These are phyloP conservation scores for Selenicereus undatus DNA, from an alignment of 148 eudicot genomes.

Conservation along the genomic window DNA sequence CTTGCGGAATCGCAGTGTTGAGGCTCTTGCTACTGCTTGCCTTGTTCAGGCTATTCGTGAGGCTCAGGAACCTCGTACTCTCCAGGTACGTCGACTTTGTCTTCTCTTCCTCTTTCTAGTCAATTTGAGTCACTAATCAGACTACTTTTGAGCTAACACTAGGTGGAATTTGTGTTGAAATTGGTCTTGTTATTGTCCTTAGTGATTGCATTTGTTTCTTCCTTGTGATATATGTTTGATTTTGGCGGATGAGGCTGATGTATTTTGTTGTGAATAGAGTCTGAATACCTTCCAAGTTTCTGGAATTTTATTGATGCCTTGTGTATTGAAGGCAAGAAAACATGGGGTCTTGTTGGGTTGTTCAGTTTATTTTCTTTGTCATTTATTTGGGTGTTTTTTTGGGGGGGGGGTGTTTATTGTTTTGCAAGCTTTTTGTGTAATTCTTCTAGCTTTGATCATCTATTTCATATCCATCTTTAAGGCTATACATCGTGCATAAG, in stretches of 20 bases:
- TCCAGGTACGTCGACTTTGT: slow-evolving; percentile 47
- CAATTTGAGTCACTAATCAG: neutral
- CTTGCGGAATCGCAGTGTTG: slow-evolving; percentile 93
- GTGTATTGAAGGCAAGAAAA: neutral
- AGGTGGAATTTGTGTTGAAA: neutral
- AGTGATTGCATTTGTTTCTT: neutral
- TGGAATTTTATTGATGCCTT: neutral
- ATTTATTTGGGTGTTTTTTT: neutral
- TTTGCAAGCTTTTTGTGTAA: neutral
- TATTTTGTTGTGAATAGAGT: neutral
- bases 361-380: neutral
- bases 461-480: neutral
- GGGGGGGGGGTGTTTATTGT: neutral
- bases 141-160: neutral
- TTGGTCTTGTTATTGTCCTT: neutral
- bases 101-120: neutral
- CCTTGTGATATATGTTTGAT: neutral
- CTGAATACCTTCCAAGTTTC: neutral
- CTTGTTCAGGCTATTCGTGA: slow-evolving; percentile 96
- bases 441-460: neutral
- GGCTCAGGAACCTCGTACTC: slow-evolving; percentile 93
- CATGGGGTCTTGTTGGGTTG: neutral
- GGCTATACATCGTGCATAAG: neutral
- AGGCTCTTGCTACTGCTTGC: slow-evolving; percentile 94
- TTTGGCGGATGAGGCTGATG: neutral